These are phyloP conservation scores for Ceratocystis variospora DNA, from an alignment of 2,329 filamentous ascomycete genomes.

Conservation along the genomic window DNA sequence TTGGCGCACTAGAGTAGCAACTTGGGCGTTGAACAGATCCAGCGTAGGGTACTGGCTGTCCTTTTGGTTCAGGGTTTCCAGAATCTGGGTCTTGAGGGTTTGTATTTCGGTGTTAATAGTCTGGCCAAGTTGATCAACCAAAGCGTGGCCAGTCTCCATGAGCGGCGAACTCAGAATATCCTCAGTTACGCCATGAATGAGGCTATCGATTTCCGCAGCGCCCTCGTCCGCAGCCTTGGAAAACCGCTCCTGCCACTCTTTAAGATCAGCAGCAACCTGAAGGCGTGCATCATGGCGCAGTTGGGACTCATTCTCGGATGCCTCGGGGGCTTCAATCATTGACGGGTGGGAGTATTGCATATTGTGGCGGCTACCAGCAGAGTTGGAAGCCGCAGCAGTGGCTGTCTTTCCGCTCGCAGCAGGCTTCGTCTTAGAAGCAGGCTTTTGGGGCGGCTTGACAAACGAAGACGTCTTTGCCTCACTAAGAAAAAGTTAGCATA, in stretches of 20 bases:
- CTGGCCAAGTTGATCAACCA: conserved; percentile 55
- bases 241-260: conserved; percentile 80
- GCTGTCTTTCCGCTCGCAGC: conserved; percentile 16
- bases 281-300: conserved; percentile 45
- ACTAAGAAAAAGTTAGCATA: background rate
- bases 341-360: conserved; percentile 19
- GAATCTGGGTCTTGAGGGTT: conserved; percentile 45
- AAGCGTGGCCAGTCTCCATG: conserved; percentile 49
- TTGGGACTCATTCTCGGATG: conserved; percentile 38
- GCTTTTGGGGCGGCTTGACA: conserved; percentile 20
- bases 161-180: conserved; percentile 26
- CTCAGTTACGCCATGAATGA: conserved; percentile 42
- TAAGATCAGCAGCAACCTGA: conserved; percentile 63
- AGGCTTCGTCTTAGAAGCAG: conserved; percentile 22
- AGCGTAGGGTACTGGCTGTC: conserved; percentile 35
- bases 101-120: conserved; percentile 50
- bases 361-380: conserved; percentile 14
- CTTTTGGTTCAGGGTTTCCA: conserved; percentile 43
- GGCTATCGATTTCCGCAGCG: conserved; percentile 55
- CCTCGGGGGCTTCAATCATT: conserved; percentile 32
- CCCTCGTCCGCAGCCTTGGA: conserved; percentile 74
- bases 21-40: conserved; percentile 32
- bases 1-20: conserved; percentile 40
- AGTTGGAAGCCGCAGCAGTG: conserved; percentile 24
- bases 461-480: conserved; percentile 17